phyloP scores from a whole-genome alignment of 2,329 filamentous ascomycete genomes.

The Ophiocordyceps camponoti-floridani region DNA sequence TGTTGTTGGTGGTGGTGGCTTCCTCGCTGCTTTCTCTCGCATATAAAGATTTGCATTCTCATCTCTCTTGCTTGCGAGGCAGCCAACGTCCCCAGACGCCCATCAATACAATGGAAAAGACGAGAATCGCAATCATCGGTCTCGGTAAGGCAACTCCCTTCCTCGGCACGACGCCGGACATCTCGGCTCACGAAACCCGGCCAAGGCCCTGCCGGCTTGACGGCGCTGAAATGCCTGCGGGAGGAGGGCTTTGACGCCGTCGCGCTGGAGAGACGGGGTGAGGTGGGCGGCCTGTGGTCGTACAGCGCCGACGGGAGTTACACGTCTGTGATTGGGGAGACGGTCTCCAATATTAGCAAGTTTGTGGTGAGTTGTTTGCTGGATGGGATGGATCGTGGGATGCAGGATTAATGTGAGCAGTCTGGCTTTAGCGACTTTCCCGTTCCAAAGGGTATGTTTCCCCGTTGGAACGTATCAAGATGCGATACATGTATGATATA shows the following conservation, averaged over 20 bases:
- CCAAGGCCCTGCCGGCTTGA: constrained; percentile 3
- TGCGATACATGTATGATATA: too few relatives aligned
- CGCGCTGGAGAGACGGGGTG: constrained; percentile 22
- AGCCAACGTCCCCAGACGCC: too few relatives aligned
- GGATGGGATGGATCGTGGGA: too few relatives aligned
- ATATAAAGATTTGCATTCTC: too few relatives aligned
- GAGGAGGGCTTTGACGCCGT: constrained; percentile 25
- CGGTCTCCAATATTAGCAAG: constrained; percentile 3
- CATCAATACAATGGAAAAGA: neutral
- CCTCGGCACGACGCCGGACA: neutral
- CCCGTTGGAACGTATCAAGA: too few relatives aligned
- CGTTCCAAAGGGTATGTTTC: constrained; percentile 9
- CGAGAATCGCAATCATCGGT: constrained; percentile 10
- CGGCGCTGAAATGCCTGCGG: constrained; percentile 17
- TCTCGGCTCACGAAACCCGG: neutral
- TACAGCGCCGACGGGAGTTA: neutral
- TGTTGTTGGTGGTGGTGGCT: too few relatives aligned
- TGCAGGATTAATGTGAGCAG: constrained; percentile 2
- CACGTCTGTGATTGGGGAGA: constrained; percentile 1
- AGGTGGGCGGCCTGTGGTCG: constrained; percentile 23
- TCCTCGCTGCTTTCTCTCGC: too few relatives aligned
- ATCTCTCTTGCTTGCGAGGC: too few relatives aligned
- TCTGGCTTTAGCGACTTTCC: constrained; percentile 19
- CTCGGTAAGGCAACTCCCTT: constrained; percentile 6
- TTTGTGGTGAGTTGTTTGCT: constrained; percentile 1